Base-by-base conservation (phyloP, 805 yeast genomes). In the Pichia heedii region DNA sequence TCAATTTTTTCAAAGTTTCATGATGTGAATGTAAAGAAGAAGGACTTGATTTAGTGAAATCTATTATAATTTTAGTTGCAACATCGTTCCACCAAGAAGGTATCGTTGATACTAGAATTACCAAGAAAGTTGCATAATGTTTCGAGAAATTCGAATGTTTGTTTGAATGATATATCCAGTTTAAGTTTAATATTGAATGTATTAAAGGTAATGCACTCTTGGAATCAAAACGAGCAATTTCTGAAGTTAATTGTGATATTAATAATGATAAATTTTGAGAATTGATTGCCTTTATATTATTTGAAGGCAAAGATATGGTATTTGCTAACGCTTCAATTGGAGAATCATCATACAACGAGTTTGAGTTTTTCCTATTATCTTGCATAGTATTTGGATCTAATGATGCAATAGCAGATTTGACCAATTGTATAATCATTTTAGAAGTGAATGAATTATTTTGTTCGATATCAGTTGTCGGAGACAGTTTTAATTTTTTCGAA, bases 21-120 rank as follows among this genome's bases (percentile, higher is more conserved):
- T 90, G 97, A 61, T 79, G 82, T 50, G 78, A 46, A 15, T 46
- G 44, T 16, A 59, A 22, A 33, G 43, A 37, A 5, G 39, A 43
- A 5, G 48, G 51, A 22, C 47, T 29, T 9, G 47, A 42, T 33
- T 49, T 51, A 9, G 58, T 63, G 53, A 90, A 84, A 54, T 79
- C 87, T 18, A 69, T 54, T 11, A 88, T 73, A n/a, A 90, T 62
- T 45, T 76, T 73, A 47, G 71, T 67, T 19, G 84, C 79, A n/a
- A 90, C 85, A 46, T 85, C 94, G 49, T 76, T 74, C 77, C 93
- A 79, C 85, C 95, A 90, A 60, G 80, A 85, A 8, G 97, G 97
- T 47, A 81, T 71, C 37, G 90, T 83, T 4, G 95, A 82, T 33
- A 89, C 84, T 42, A 90, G 70, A 22, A 89, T 84, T 37, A 78